Conservation (phyloP, 164 flowering plant genomes). For the Magnolia kwangsiensis region DNA sequence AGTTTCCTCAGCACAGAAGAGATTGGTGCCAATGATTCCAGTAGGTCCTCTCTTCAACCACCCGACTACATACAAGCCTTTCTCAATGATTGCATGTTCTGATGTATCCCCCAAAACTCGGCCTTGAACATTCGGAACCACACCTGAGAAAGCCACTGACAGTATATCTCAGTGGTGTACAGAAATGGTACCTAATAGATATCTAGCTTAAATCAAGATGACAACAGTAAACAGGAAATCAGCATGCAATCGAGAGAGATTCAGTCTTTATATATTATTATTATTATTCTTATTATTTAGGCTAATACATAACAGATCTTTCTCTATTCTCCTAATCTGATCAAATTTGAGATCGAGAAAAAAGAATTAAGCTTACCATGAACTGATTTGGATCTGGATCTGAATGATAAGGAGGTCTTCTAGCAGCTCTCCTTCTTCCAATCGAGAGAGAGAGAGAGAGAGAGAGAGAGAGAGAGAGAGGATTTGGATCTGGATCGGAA, state of each 20-base stretch:
- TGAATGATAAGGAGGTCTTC: no score
- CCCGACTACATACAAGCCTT: conserved; percentile 84
- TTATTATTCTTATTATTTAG: no score
- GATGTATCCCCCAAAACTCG: conserved; percentile 53
- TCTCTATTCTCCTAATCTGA: no score
- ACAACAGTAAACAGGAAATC: background rate
- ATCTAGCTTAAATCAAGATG: background rate
- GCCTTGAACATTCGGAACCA: conserved; percentile 75
- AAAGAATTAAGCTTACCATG: no score
- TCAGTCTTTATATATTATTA: background rate
- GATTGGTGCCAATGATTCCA: conserved; percentile 90
- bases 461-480: no score
- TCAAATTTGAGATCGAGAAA: no score
- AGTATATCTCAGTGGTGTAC: background rate
- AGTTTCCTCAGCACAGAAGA: conserved; percentile 93
- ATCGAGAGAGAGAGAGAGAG: no score
- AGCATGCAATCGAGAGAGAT: background rate
- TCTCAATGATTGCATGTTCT: conserved; percentile 35
- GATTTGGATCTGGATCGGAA: no score
- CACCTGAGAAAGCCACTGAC: conserved; percentile 38
- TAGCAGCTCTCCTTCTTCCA: no score
- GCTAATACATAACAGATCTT: no score
- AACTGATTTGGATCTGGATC: no score
- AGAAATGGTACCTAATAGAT: background rate
- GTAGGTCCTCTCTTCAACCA: conserved; percentile 99